These are phyloP conservation scores for Aspergillus vadensis DNA, from an alignment of 2,329 filamentous ascomycete genomes.

Conservation along the genomic window DNA sequence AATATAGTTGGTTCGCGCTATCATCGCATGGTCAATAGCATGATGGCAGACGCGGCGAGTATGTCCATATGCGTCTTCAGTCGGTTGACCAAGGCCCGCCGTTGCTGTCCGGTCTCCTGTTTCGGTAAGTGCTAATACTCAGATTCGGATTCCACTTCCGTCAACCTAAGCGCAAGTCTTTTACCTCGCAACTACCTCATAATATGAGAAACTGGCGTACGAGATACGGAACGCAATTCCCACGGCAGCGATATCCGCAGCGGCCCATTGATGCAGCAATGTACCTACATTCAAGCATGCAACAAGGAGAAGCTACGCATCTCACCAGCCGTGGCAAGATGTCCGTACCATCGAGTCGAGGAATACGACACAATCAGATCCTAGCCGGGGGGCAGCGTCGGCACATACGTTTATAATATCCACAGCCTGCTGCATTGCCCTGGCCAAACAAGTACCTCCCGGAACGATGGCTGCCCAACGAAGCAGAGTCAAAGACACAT, in stretches of 20 bases:
- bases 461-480: conserved; percentile 61
- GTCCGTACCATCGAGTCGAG: conserved; percentile 7
- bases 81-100: background rate
- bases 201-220: conserved; percentile 15
- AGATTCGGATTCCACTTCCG: conserved; percentile 25
- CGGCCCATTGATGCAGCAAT: conserved; percentile 12
- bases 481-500: conserved; percentile 11
- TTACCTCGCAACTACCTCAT: conserved; percentile 26
- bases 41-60: conserved; percentile 5
- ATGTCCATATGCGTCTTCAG: background rate
- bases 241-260: conserved; percentile 7
- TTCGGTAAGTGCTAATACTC: conserved; percentile 25
- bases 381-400: conserved; percentile 16
- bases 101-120: background rate
- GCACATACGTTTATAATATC: conserved; percentile 17
- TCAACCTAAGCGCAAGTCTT: conserved; percentile 23
- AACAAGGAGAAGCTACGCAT: conserved; percentile 18
- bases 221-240: conserved; percentile 22
- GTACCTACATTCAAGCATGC: conserved; percentile 16
- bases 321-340: conserved; percentile 10
- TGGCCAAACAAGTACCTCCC: conserved; percentile 57
- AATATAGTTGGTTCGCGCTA: background rate
- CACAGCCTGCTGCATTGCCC: conserved; percentile 53
- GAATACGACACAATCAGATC: conserved; percentile 12
- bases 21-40: background rate